Evolutionary conservation across 192 early-diverging fungal species (phyloP), one percentile per base, ranked within the genome.

Genomic region (Mortierella hygrophila): DNA sequence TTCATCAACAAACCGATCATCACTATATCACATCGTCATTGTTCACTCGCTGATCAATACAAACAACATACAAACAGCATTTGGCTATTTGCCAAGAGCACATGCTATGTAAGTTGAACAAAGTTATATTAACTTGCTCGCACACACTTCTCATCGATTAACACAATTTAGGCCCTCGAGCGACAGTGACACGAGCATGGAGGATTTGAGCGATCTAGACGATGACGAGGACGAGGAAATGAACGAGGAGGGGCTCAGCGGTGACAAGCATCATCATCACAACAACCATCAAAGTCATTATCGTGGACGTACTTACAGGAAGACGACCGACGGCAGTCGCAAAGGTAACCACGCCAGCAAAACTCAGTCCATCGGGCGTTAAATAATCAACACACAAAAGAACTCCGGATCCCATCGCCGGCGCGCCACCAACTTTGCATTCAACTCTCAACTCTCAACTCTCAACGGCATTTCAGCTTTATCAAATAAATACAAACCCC

Each of bases 161-260:
- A 65, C 32, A 65, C 21, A 26, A 65, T 23, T 44, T 83, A 85
- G 82, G 18, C 82, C 82, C 8, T 76, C 83, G 6, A 85, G 78
- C 37, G 83, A 85, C 42, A 85, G 83, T 77, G 83, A 85, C 60
- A 85, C 83, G 35, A 76, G 78, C 15, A 68, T 85, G 57, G 83
- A 85, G 52, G 83, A 85, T 69, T 11, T 80, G 74, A 76, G 68
- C 38, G 83, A 80, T 46, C 63, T 54, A 6, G 83, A 85, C 38
- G 78, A 80, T 23, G 78, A 80, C 3, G 75, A 82, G 9, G 81
- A 82, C 18, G 75, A 77, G 23, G 81, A 77, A 4, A 32, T 81
- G 38, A 68, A 52, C 40, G 80, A 81, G 29, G 80, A 75, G 20
- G 74, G 73, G 8, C 72, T 49, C 41, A 65, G 57, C 35, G 63